Percentiles rank a stretch among this genome's conserved stretches.
phyloP scores from a whole-genome alignment of 2,329 filamentous ascomycete species.

The Diaporthe vexans region DNA sequence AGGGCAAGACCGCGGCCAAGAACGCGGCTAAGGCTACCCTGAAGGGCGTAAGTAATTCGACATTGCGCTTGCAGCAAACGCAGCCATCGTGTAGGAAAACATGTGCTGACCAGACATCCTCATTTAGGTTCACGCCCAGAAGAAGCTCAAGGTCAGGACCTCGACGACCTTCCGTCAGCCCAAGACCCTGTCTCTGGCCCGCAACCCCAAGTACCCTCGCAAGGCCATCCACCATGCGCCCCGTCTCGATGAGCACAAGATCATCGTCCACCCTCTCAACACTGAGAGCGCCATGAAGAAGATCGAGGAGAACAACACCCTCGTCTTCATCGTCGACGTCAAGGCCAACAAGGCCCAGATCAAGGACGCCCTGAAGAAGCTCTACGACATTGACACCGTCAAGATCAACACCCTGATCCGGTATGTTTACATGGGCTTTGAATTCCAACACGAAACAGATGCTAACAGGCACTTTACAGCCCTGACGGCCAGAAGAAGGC shows the following conservation, averaged over 20 bases:
- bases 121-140: slow-evolving; percentile 72
- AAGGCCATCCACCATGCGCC: slow-evolving; percentile 92
- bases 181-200: slow-evolving; percentile 94
- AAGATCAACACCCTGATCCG: slow-evolving; percentile 99
- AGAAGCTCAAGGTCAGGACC: slow-evolving; percentile 92
- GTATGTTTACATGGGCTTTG: slow-evolving; percentile 62
- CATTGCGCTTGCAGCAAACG: not conserved
- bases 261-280: slow-evolving; percentile 98
- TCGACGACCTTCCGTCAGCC: slow-evolving; percentile 97
- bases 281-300: slow-evolving; percentile 99
- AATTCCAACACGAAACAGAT: not conserved
- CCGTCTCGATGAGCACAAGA: slow-evolving; percentile 96
- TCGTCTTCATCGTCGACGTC: slow-evolving; percentile 96
- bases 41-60: slow-evolving; percentile 82
- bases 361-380: slow-evolving; percentile 97
- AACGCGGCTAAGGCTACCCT: slow-evolving; percentile 96
- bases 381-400: slow-evolving; percentile 97
- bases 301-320: slow-evolving; percentile 99
- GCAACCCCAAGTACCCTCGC: slow-evolving; percentile 95
- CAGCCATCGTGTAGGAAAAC: not conserved
- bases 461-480: slow-evolving; percentile 59
- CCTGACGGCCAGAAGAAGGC: slow-evolving; percentile 99
- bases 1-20: slow-evolving; percentile 81
- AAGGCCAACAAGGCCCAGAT: slow-evolving; percentile 99
- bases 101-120: slow-evolving; percentile 43